Base-by-base conservation (phyloP, 148 eudicot species). In the Rhododendron ferrugineum region DNA sequence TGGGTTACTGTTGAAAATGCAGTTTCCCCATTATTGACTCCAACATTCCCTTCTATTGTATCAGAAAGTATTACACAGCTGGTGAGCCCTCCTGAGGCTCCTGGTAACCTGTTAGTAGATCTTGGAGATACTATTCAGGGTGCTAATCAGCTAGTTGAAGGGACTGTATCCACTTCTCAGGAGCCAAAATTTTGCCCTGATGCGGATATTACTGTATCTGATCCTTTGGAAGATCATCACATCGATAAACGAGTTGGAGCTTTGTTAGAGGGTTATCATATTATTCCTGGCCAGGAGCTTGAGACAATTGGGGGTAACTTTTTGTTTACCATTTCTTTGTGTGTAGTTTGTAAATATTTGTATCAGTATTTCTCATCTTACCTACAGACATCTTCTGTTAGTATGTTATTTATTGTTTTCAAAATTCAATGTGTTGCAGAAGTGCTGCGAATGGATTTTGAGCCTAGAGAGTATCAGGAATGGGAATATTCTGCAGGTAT, bases 1-100 rank as follows among this genome's bases (percentile, higher is more conserved):
- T 96, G 99, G 99, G 92, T 92, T 86, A 91, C 99, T 85, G 93
- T 96, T 88, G 99, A 96, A 91, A 95, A 96, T 89, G 99, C 99
- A 80, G 98, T 91, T 85, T 96, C 99, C 23, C 99, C 99, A 34
- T 66, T 91, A 78, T 92, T 89, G 84, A 89, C 93, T 81, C 85
- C 89, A 81, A 92, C 89, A 87, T 93, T 90, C 73, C 87, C 93
- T 36, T 90, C 96, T 66, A 84, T 95, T 87, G 89, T 92, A 75
- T 88, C 96, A n/a, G 99, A 96, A 16, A 83, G 86, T 70, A 86
- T 91, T 50, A 91, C 94, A 56, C 93, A 93, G 88, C 88, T 93
- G 85, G 99, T 88, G 75, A 93, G 89, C 85, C 98, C 96, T 80
- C 98, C 96, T 23, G 94, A 95, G 89, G 95, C 97, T 62, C 91